Evolutionary conservation across 202 grass and related monocot species (phyloP).

Genomic region (Setaria italica): DNA sequence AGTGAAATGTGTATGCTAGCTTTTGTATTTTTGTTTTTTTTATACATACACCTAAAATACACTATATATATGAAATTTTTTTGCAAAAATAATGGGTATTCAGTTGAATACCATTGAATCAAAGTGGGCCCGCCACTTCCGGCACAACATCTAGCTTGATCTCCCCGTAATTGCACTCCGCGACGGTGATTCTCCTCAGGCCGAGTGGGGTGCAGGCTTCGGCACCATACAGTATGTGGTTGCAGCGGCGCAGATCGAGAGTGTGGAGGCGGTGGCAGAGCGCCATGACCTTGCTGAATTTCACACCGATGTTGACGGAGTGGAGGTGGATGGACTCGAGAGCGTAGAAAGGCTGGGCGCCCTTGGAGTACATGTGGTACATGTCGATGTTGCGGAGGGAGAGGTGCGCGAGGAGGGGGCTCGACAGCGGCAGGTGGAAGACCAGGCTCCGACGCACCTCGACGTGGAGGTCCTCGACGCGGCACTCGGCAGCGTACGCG

Average conservation of each 20-base stretch:
- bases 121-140: too few species aligned
- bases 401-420: conserved; percentile 41
- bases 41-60: too few species aligned
- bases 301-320: background rate
- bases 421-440: conserved; percentile 34
- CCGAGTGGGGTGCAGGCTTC: background rate
- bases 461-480: conserved; percentile 62
- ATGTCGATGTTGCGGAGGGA: background rate
- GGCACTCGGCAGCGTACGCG: conserved; percentile 42
- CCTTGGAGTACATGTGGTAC: background rate
- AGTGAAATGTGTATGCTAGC: too few species aligned
- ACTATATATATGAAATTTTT: too few species aligned
- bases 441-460: background rate
- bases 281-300: background rate
- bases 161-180: conserved; percentile 7
- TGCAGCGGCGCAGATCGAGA: conserved; percentile 53
- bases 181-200: conserved; percentile 45
- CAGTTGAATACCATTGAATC: too few species aligned
- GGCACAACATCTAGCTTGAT: background rate
- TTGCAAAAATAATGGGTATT: too few species aligned
- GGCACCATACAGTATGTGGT: background rate
- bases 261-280: conserved; percentile 46
- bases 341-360: background rate
- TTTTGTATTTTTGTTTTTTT: too few species aligned
- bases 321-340: conserved; percentile 61